These are phyloP conservation scores for Termitomyces sp. DNA, from an alignment of 768 basidiomycete species.

Conservation along the genomic window DNA sequence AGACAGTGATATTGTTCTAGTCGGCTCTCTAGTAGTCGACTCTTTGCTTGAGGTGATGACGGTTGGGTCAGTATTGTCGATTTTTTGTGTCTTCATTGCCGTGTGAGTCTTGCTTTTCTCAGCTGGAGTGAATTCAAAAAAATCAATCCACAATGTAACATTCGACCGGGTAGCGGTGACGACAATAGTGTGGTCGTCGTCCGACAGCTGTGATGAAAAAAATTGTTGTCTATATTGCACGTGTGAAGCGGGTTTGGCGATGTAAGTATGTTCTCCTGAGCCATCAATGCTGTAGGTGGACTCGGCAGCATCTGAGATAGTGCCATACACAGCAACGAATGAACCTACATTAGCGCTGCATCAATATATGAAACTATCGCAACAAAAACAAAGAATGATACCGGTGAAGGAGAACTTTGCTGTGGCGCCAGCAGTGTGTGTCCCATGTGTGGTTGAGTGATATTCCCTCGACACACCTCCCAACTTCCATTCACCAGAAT, in stretches of 20 bases:
- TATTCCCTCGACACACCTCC: slow-evolving; percentile 7
- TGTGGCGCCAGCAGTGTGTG: slow-evolving; percentile 4
- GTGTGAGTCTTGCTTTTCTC: not conserved
- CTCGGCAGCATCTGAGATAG: slow-evolving; percentile 2
- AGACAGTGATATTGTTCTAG: not conserved
- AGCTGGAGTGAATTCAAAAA: not conserved
- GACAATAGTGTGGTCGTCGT: slow-evolving; percentile 15
- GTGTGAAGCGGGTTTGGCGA: not conserved
- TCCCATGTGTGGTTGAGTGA: slow-evolving; percentile 7
- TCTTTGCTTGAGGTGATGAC: too few relatives aligned
- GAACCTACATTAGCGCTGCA: not conserved
- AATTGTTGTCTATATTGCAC: slow-evolving; percentile 9
- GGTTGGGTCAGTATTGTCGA: not conserved
- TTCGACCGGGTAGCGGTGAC: slow-evolving; percentile 11
- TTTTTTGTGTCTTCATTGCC: not conserved
- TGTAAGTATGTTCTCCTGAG: not conserved
- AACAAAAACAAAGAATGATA: not conserved
- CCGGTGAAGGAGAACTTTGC: slow-evolving; percentile 14
- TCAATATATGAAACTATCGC: not conserved
- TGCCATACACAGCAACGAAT: slow-evolving; percentile 11
- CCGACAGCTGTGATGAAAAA: slow-evolving; percentile 9
- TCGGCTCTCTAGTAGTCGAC: not conserved
- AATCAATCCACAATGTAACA: slow-evolving; percentile 13
- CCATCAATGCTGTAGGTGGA: slow-evolving; percentile 10
- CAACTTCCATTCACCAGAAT: slow-evolving; percentile 6